Percentiles rank a stretch among this genome's conserved stretches.
These are phyloP conservation scores for Peniophora sp. DNA, from an alignment of 1,284 basidiomycete genomes.

Conservation along the genomic window DNA sequence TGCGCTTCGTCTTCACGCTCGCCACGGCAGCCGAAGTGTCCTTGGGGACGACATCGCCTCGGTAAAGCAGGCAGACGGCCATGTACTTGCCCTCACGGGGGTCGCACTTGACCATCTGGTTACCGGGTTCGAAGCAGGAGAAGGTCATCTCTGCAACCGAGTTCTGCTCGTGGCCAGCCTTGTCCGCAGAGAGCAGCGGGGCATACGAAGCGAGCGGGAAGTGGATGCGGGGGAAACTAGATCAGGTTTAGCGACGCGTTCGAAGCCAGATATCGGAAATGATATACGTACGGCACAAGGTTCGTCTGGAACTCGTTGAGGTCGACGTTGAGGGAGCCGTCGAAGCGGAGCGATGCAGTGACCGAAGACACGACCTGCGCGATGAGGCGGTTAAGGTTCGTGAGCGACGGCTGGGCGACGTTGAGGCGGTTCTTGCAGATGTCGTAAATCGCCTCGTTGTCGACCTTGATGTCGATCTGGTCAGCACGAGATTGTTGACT, in stretches of 20 bases:
- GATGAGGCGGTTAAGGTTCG: constrained; percentile 94
- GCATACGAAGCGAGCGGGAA: constrained; percentile 97
- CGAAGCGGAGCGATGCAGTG: constrained; percentile 96
- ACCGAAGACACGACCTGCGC: constrained; percentile 98
- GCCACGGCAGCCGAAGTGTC: constrained; percentile 92
- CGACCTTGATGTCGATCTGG: constrained; percentile 70
- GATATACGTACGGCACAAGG: constrained; percentile 74
- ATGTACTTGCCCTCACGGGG: constrained; percentile 97
- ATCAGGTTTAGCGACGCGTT: neutral
- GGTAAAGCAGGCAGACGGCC: constrained; percentile 86
- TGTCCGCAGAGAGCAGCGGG: constrained; percentile 85
- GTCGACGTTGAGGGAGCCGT: constrained; percentile 97
- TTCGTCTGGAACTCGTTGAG: constrained; percentile 99
- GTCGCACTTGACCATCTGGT: constrained; percentile 98
- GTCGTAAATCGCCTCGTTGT: constrained; percentile 98
- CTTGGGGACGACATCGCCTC: constrained; percentile 97
- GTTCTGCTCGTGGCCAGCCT: constrained; percentile 94
- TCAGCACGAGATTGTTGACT: too few relatives aligned
- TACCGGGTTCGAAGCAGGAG: constrained; percentile 95
- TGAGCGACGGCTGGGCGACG: constrained; percentile 84
- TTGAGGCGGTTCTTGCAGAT: constrained; percentile 96
- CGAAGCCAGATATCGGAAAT: neutral
- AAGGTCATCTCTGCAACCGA: constrained; percentile 98
- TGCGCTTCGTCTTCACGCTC: constrained; percentile 94
- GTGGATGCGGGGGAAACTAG: constrained; percentile 92